Evolutionary conservation across 805 yeast species (phyloP).

Genomic region (Wickerhamiella alocasiicola): DNA sequence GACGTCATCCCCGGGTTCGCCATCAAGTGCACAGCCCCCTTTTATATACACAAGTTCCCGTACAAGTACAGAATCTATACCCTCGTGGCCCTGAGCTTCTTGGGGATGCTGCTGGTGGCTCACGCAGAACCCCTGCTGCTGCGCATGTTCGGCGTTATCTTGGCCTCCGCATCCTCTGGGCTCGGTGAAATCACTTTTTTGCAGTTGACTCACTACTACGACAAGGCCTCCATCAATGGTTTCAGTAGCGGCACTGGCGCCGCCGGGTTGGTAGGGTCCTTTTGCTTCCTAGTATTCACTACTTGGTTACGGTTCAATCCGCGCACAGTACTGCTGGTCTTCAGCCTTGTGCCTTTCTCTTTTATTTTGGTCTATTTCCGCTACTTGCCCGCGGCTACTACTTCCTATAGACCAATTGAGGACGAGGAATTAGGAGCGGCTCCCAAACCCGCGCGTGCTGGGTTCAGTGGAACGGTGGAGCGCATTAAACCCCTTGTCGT

Average conservation of each 20-base stretch:
- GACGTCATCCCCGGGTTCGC: slow-evolving; percentile 76
- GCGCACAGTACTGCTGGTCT: slow-evolving; percentile 41
- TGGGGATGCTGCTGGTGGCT: slow-evolving; percentile 67
- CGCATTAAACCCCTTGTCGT: slow-evolving; percentile 24
- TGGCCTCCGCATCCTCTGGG: slow-evolving; percentile 80
- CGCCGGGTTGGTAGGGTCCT: slow-evolving; percentile 77
- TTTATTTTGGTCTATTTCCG: slow-evolving; percentile 23
- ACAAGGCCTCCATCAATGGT: slow-evolving; percentile 53
- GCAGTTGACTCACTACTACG: slow-evolving; percentile 71
- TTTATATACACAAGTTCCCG: slow-evolving; percentile 54
- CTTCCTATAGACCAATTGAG: not conserved
- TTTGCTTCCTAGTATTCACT: slow-evolving; percentile 56
- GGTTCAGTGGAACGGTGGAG: slow-evolving; percentile 15
- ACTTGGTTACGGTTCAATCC: slow-evolving; percentile 51
- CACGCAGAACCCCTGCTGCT: slow-evolving; percentile 28
- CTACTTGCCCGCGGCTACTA: not conserved
- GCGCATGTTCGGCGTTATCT: slow-evolving; percentile 52
- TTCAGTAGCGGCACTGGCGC: slow-evolving; percentile 95
- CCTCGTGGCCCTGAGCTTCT: slow-evolving; percentile 45
- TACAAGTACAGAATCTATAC: slow-evolving; percentile 43
- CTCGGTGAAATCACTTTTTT: slow-evolving; percentile 83
- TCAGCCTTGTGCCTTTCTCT: slow-evolving; percentile 33
- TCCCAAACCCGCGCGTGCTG: not conserved
- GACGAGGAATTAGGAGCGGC: slow-evolving; percentile 6
- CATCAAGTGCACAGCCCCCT: slow-evolving; percentile 64